phyloP scores from a whole-genome alignment of 2,329 filamentous ascomycete species.

The Botrytis deweyae region DNA sequence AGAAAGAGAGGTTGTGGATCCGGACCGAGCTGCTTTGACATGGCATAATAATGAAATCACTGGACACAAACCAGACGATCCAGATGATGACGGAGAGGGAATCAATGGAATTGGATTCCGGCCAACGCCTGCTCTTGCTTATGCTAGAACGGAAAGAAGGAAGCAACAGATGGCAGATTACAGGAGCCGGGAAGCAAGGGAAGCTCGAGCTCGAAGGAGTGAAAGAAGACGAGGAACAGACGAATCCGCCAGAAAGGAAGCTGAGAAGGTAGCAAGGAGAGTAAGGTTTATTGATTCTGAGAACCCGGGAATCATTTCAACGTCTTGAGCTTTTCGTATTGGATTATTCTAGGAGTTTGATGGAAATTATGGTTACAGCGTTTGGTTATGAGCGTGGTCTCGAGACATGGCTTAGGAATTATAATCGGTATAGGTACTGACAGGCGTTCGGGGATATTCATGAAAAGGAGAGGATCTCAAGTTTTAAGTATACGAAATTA shows the following conservation, averaged over 20 bases:
- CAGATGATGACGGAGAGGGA: slow-evolving; percentile 65
- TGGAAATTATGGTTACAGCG: background rate
- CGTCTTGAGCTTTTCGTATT: slow-evolving; percentile 22
- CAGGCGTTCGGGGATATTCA: background rate
- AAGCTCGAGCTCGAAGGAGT: slow-evolving; percentile 57
- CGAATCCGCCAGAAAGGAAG: slow-evolving; percentile 24
- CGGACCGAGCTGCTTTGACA: slow-evolving; percentile 55
- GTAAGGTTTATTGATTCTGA: slow-evolving; percentile 37
- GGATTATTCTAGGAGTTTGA: background rate
- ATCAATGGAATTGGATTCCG: slow-evolving; percentile 68
- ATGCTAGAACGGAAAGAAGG: slow-evolving; percentile 56
- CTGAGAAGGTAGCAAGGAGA: slow-evolving; percentile 30
- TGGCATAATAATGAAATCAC: slow-evolving; percentile 70
- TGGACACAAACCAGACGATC: slow-evolving; percentile 62
- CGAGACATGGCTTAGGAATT: background rate
- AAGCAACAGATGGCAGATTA: slow-evolving; percentile 63
- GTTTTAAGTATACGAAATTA: background rate
- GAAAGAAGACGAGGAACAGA: slow-evolving; percentile 47
- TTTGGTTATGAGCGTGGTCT: slow-evolving; percentile 7
- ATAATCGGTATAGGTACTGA: background rate
- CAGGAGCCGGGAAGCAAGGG: slow-evolving; percentile 58
- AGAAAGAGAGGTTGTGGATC: slow-evolving; percentile 29
- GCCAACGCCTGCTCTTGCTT: slow-evolving; percentile 60
- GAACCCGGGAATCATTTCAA: slow-evolving; percentile 24
- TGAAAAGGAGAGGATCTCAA: slow-evolving; percentile 8